Base-by-base conservation (phyloP, 495 filamentous ascomycete genomes). In the Xylaria castorea region DNA sequence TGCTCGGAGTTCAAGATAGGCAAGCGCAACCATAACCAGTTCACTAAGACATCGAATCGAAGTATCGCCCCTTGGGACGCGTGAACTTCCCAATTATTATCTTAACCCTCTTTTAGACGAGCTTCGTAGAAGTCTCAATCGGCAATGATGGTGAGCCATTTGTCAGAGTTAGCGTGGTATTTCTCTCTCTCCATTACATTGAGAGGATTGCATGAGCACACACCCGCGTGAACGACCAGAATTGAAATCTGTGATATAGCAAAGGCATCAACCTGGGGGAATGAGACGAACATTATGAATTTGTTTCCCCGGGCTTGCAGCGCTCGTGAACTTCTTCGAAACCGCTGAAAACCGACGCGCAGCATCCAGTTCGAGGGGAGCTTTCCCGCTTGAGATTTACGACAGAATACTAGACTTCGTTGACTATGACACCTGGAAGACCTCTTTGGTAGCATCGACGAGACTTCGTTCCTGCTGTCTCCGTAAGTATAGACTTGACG, bases 291-390 rank as follows among this genome's bases (percentile, higher is more conserved):
- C 8, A 25, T 5, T 68, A 22, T 30, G 36, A n/a, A n/a, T 1
- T 1, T 12, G 51, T 16, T 51, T 50, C 11, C 22, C 22, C 11
- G 64, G 64, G 48, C 42, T 66, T 7, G 64, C 64, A 36, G 64
- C 64, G 32, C 64, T 51, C 14, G 42, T 66, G 6, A 66, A 66
- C n/a, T n/a, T n/a, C 64, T 66, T 66, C 48, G 63, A 66, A 5
- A 36, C 50, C 25, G 63, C 63, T 34, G 42, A 40, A 6, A 36
- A 30, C 9, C 40, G 63, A 1, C 63, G 63, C 12, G 40, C 42
- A 22, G 40, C n/a, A 16, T 66, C 42, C 30, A 34, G 9, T 30
- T 27, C 20, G 63, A 34, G 30, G 6, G 25, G 42, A 5, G n/a
- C 32, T 66, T 51, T 50, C 63, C 42, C 8, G 8, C 8, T 38